These are phyloP conservation scores for Rhizophagus sp. DNA, from an alignment of 192 early-diverging fungal genomes.

Conservation along the genomic window DNA sequence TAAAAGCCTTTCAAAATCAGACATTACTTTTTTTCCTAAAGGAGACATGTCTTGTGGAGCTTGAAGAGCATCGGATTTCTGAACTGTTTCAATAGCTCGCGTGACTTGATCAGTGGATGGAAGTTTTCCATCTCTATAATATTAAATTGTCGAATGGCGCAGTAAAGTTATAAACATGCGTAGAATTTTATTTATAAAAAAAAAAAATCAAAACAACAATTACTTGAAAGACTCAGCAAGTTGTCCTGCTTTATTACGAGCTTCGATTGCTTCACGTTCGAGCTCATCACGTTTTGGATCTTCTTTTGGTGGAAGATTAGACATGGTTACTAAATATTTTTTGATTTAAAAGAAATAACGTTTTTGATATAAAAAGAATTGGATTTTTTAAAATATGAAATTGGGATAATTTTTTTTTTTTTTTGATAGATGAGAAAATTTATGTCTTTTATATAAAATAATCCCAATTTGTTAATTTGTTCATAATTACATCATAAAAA, in stretches of 20 bases:
- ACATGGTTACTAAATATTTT: neutral
- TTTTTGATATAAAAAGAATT: too few species aligned
- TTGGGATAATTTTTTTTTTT: too few species aligned
- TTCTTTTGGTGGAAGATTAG: slow-evolving; percentile 9
- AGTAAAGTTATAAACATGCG: neutral
- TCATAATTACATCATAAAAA: too few species aligned
- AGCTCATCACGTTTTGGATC: neutral
- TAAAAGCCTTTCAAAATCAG: slow-evolving; percentile 42
- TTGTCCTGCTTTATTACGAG: neutral
- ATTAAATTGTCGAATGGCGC: too few species aligned
- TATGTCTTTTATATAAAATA: too few species aligned
- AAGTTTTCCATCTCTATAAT: slow-evolving; percentile 40
- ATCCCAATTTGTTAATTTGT: too few species aligned
- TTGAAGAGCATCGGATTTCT: slow-evolving; percentile 34
- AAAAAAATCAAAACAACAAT: neutral
- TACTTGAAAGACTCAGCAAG: slow-evolving; percentile 4
- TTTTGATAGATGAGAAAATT: too few species aligned
- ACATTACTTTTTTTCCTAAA: slow-evolving; percentile 48
- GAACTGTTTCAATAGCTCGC: slow-evolving; percentile 38
- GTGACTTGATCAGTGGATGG: slow-evolving; percentile 48
- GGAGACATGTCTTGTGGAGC: slow-evolving; percentile 42
- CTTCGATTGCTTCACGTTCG: slow-evolving; percentile 11
- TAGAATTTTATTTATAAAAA: neutral
- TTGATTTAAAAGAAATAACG: too few species aligned
- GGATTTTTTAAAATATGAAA: too few species aligned